Base-by-base conservation (phyloP, 208 protist species). In the Leishmania tarentolae region DNA sequence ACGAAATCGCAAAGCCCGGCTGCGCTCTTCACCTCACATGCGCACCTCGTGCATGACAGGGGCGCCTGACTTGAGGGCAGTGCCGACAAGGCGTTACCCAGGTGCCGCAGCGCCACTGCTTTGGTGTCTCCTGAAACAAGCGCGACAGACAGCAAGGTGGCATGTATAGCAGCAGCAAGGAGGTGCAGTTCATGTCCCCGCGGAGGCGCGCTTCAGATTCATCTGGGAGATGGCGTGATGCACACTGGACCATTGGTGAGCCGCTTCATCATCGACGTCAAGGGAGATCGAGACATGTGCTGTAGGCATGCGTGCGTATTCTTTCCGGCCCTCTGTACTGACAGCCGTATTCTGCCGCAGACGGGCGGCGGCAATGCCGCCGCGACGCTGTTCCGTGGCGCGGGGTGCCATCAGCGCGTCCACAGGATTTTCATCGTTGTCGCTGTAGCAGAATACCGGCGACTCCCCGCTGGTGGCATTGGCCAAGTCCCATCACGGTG, bases 231-330 rank as follows among this genome's bases (percentile, higher is more conserved):
- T 71, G 53, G 80, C 74, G 28, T 74, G 83, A 0, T 91, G n/a
- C n/a, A 91, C 69, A 68, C 88, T 40, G 80, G 85, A 2, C 79
- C 85, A 15, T 76, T 91, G 19, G 72, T 72, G 70, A 85, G 87
- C 52, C 88, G 88, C 59, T 88, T 86, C 78, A 50, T 71, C 50
- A 61, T 89, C 7, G 44, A 57, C 56, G 35, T 76, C 46, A 17
- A 28, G 3, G 46, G n/a, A 7, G 65, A 24, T 3, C 35, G 42
- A 0, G 2, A 46, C 1, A 35, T 53, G 24, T 81, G 68, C 44
- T 68, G 68, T 17, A 69, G 68, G 66, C 44, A 31, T 24, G 77
- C 37, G 47, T 46, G 72, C 69, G 37, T 50, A 28, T 24, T 82
- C 19, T 56, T 82, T 13, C 68, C 9, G n/a, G 46, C 77, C 2